Conservation (phyloP, 1,284 basidiomycete genomes). For the Exsudoporus floridanus region DNA sequence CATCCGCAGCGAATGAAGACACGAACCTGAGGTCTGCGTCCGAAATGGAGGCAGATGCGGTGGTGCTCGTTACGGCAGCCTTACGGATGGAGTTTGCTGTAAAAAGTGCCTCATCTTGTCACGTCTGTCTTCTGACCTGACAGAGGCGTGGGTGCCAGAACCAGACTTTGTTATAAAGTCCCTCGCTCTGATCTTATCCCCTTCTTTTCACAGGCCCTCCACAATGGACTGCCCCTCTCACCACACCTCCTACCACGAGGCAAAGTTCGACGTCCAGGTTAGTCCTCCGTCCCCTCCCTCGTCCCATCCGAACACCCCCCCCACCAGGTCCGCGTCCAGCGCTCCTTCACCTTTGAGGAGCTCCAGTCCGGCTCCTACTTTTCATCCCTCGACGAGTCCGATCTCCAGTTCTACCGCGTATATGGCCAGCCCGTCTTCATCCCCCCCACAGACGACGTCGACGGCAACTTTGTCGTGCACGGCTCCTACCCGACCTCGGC, state of each 20-base stretch:
- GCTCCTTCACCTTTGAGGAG: slow-evolving; percentile 36
- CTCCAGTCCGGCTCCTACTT: slow-evolving; percentile 37
- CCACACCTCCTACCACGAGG: too few species aligned
- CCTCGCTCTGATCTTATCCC: slow-evolving; percentile 8
- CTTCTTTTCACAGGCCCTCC: too few species aligned
- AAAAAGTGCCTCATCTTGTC: slow-evolving; percentile 30
- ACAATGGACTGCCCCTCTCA: slow-evolving; percentile 19
- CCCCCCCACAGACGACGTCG: slow-evolving; percentile 20
- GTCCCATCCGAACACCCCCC: slow-evolving; percentile 1
- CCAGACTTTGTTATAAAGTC: slow-evolving; percentile 35
- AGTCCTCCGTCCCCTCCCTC: neutral
- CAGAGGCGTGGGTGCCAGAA: slow-evolving; percentile 34
- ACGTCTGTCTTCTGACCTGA: slow-evolving; percentile 33
- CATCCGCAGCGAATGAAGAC: slow-evolving; percentile 17
- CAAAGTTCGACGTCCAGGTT: slow-evolving; percentile 30
- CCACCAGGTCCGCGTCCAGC: slow-evolving; percentile 30
- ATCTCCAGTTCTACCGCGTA: slow-evolving; percentile 34
- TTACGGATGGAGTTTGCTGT: slow-evolving; percentile 33
- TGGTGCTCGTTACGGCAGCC: slow-evolving; percentile 31
- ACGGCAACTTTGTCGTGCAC: slow-evolving; percentile 20
- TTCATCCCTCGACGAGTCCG: slow-evolving; percentile 31
- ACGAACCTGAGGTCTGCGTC: slow-evolving; percentile 24
- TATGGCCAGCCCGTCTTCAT: slow-evolving; percentile 36
- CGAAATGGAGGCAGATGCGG: slow-evolving; percentile 28
- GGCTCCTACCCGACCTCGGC: slow-evolving; percentile 4